These are phyloP conservation scores for Alloteropsis semialata DNA, from an alignment of 176 grass and related monocot species.

Conservation along the genomic window DNA sequence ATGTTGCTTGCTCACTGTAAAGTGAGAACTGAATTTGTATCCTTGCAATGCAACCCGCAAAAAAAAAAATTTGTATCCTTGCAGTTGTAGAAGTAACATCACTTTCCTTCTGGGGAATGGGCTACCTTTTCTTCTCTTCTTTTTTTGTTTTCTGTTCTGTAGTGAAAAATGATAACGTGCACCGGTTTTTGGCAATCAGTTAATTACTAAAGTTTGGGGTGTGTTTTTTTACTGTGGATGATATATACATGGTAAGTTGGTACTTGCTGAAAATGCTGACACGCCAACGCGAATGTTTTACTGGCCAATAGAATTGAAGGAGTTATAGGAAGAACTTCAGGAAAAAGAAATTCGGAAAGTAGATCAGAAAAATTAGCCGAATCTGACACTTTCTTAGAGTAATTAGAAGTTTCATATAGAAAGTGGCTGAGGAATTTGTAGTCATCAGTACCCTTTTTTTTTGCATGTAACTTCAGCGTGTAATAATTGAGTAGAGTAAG, in stretches of 20 bases:
- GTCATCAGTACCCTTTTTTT: background rate
- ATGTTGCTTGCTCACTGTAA: background rate
- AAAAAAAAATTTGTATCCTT: conserved; percentile 9
- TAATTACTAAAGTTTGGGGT: background rate
- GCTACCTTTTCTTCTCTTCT: background rate
- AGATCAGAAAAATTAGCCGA: background rate
- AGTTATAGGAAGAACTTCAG: background rate
- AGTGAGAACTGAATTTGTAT: conserved; percentile 12
- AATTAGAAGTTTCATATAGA: background rate
- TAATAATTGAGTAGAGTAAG: background rate
- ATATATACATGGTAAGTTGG: background rate
- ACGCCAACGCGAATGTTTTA: background rate
- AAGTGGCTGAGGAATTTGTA: too few relatives aligned
- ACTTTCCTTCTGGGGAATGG: background rate
- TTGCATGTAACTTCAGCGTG: background rate
- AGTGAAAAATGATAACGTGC: too few relatives aligned
- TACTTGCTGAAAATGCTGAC: background rate
- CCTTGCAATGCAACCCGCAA: background rate
- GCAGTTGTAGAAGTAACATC: background rate
- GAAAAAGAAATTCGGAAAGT: background rate
- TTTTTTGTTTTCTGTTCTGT: too few relatives aligned
- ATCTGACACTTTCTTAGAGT: background rate
- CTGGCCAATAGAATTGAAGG: background rate
- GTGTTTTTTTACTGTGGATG: background rate
- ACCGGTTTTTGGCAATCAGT: background rate